Evolutionary conservation across 169 alveolate species (phyloP).

Genomic region (Cyclospora cayetanensis): DNA sequence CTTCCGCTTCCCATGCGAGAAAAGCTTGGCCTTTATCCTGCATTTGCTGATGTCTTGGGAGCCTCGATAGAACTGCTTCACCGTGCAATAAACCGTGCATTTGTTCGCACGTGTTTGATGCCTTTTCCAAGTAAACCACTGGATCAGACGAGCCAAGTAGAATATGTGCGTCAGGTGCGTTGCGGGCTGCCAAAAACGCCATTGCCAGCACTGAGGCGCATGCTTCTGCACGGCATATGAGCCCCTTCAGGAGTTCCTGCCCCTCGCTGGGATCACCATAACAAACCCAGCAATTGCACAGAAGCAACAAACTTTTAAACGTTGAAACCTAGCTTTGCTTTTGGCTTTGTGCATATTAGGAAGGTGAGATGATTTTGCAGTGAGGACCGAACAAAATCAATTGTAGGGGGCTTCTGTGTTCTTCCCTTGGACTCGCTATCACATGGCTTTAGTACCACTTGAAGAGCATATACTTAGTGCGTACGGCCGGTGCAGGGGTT

Average conservation of each 20-base stretch:
- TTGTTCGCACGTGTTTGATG: neutral
- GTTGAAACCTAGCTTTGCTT: too few relatives aligned
- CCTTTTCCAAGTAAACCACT: conserved; percentile 4
- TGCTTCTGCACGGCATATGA: neutral
- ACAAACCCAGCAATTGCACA: neutral
- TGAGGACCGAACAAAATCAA: too few relatives aligned
- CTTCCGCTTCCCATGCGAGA: conserved; percentile 34
- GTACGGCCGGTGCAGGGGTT: conserved; percentile 1
- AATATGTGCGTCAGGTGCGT: neutral
- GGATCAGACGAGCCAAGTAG: conserved; percentile 44
- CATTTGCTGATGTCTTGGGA: neutral
- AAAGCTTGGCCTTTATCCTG: neutral
- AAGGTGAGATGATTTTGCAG: too few relatives aligned
- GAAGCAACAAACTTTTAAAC: neutral
- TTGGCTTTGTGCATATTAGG: too few relatives aligned
- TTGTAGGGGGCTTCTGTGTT: too few relatives aligned
- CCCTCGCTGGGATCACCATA: neutral
- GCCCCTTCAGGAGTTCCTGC: neutral
- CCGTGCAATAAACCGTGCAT: neutral
- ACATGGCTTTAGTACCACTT: too few relatives aligned
- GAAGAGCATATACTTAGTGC: neutral
- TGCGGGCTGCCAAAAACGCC: conserved; percentile 22
- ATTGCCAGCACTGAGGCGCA: conserved; percentile 17
- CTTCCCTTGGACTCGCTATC: too few relatives aligned
- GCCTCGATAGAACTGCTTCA: neutral